Conservation (phyloP, 805 yeast species). For the Suhomyces prunicola region DNA sequence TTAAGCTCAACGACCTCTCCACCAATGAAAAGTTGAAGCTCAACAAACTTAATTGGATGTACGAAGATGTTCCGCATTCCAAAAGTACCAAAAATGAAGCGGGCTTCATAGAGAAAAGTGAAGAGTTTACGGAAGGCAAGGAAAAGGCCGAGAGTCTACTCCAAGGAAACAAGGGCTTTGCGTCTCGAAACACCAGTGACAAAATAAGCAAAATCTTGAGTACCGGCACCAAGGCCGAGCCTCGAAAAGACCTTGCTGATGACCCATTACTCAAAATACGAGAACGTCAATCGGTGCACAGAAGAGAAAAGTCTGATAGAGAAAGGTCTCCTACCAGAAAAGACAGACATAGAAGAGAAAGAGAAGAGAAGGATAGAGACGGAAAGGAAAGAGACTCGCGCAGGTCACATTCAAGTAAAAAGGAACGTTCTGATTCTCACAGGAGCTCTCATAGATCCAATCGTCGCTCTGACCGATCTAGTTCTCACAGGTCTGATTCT, state of each 20-base stretch:
- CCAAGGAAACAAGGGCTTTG: slow-evolving; percentile 40
- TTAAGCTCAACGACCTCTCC: slow-evolving; percentile 19
- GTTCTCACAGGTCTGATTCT: neutral
- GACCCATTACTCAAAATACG: slow-evolving; percentile 51
- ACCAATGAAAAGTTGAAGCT: slow-evolving; percentile 30
- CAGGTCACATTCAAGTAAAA: neutral
- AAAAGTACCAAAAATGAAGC: slow-evolving; percentile 28
- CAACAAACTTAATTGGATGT: slow-evolving; percentile 82
- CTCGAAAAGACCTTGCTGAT: slow-evolving; percentile 24
- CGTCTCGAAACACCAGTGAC: neutral
- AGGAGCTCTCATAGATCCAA: neutral
- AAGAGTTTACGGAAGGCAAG: slow-evolving; percentile 32
- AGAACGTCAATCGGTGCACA: neutral
- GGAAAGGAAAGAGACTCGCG: slow-evolving; percentile 2
- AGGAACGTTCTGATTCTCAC: slow-evolving; percentile 6
- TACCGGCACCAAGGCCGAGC: slow-evolving; percentile 25
- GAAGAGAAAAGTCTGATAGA: slow-evolving; percentile 6
- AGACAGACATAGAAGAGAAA: slow-evolving; percentile 4
- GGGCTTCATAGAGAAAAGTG: slow-evolving; percentile 32
- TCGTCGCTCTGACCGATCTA: neutral
- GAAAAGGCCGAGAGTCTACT: slow-evolving; percentile 49
- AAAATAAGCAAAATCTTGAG: slow-evolving; percentile 1
- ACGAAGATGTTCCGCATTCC: slow-evolving; percentile 47
- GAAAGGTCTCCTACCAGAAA: neutral
- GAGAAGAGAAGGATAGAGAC: neutral